Conservation (phyloP, 495 filamentous ascomycete species). For the Pyrenula aspistea region DNA sequence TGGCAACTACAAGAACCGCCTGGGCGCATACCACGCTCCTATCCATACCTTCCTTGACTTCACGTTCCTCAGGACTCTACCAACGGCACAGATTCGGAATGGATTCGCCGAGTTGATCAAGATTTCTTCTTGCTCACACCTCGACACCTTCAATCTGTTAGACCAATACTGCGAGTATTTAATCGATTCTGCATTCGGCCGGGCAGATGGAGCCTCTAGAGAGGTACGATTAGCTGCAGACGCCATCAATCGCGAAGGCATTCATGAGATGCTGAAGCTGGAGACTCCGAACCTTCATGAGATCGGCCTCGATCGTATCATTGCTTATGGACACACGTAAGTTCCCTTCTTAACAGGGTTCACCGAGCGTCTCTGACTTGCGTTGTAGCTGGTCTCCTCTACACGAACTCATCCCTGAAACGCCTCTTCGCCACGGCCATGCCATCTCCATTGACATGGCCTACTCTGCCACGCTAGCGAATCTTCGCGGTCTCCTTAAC, state of each 20-base stretch:
- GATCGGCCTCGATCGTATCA: slow-evolving; percentile 49
- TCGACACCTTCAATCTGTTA: slow-evolving; percentile 44
- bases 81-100: slow-evolving; percentile 48
- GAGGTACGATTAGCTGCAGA: slow-evolving; percentile 44
- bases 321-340: slow-evolving; percentile 56
- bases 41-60: slow-evolving; percentile 56
- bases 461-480: slow-evolving; percentile 48
- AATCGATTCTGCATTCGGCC: slow-evolving; percentile 43
- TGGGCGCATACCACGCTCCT: slow-evolving; percentile 56
- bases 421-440: slow-evolving; percentile 50
- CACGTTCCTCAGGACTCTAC: slow-evolving; percentile 47
- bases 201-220: slow-evolving; percentile 28
- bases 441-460: slow-evolving; percentile 60
- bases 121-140: slow-evolving; percentile 50
- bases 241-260: slow-evolving; percentile 44
- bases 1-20: slow-evolving; percentile 51
- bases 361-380: not conserved
- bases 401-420: slow-evolving; percentile 47
- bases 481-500: slow-evolving; percentile 34
- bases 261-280: slow-evolving; percentile 50
- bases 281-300: slow-evolving; percentile 55
- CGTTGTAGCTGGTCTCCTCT: slow-evolving; percentile 45
- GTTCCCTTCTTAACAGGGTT: too few species aligned
- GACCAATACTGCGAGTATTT: slow-evolving; percentile 49
- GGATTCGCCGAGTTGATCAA: slow-evolving; percentile 58